Conservation (phyloP, 768 basidiomycete genomes). For the Phlebiopsis flavidoalba region DNA sequence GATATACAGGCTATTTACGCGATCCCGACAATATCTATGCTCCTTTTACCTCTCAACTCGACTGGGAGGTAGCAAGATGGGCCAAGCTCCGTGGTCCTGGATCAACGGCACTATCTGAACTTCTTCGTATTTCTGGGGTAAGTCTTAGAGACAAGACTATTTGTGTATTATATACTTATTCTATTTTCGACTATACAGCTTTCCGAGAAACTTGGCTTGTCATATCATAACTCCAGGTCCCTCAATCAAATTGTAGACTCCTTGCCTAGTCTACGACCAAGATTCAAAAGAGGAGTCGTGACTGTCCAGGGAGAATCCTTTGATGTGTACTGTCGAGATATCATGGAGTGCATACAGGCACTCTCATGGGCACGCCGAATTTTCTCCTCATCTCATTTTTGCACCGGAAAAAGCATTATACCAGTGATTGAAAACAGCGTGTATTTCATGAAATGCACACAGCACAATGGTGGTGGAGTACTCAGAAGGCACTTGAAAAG, state of each 20-base stretch:
- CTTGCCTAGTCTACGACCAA: background rate
- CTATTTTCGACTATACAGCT: too few species aligned
- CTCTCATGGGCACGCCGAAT: background rate
- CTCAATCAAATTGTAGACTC: background rate
- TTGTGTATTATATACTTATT: too few species aligned
- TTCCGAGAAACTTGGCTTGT: too few species aligned
- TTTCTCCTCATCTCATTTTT: background rate
- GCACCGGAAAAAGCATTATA: background rate
- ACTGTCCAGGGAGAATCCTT: background rate
- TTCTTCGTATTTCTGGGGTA: too few species aligned
- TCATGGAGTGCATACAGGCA: background rate
- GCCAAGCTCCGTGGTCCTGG: conserved; percentile 5
- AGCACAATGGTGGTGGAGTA: conserved; percentile 48
- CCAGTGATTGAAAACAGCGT: background rate
- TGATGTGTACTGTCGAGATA: background rate
- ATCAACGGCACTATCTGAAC: background rate
- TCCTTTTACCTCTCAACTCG: conserved; percentile 2
- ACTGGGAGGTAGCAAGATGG: conserved; percentile 11
- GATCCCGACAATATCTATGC: conserved; percentile 3
- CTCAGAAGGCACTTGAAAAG: conserved; percentile 25
- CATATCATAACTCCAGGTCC: too few species aligned
- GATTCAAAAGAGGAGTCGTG: background rate
- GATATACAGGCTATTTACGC: background rate
- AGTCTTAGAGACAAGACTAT: too few species aligned
- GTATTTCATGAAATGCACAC: conserved; percentile 20